Conservation (phyloP, 768 basidiomycete genomes). For the Vararia minispora region DNA sequence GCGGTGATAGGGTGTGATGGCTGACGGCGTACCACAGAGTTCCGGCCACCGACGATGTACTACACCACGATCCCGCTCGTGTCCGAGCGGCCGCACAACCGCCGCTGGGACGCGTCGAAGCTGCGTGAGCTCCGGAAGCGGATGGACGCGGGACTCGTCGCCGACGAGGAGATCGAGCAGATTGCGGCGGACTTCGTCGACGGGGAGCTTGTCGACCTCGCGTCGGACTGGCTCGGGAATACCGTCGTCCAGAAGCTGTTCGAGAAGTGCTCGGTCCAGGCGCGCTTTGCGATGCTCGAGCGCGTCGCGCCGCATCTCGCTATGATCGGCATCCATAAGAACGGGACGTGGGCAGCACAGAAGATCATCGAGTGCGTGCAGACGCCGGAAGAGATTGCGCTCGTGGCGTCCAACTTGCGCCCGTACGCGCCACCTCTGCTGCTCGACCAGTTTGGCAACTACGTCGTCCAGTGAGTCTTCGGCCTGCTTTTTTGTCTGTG, state of each 20-base stretch:
- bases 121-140: constrained; percentile 91
- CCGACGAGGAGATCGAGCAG: constrained; percentile 78
- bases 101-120: constrained; percentile 89
- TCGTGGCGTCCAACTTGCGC: constrained; percentile 79
- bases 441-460: constrained; percentile 89
- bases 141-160: constrained; percentile 82
- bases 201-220: constrained; percentile 88
- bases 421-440: constrained; percentile 91
- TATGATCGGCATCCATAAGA: constrained; percentile 98
- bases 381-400: constrained; percentile 71
- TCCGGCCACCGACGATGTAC: constrained; percentile 89
- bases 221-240: constrained; percentile 98
- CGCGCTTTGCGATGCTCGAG: constrained; percentile 86
- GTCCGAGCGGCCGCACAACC: constrained; percentile 72
- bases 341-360: constrained; percentile 99
- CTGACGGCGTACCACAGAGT: constrained; percentile 40
- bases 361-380: constrained; percentile 96
- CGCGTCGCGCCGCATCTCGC: constrained; percentile 89
- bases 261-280: constrained; percentile 69
- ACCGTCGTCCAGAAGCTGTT: constrained; percentile 97
- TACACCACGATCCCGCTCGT: constrained; percentile 92
- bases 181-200: constrained; percentile 87
- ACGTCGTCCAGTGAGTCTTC: constrained; percentile 74
- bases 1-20: neutral
- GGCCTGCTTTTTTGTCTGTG: neutral